phyloP scores from a whole-genome alignment of 495 filamentous ascomycete species.

The Hypomontagnella submonticulosa region DNA sequence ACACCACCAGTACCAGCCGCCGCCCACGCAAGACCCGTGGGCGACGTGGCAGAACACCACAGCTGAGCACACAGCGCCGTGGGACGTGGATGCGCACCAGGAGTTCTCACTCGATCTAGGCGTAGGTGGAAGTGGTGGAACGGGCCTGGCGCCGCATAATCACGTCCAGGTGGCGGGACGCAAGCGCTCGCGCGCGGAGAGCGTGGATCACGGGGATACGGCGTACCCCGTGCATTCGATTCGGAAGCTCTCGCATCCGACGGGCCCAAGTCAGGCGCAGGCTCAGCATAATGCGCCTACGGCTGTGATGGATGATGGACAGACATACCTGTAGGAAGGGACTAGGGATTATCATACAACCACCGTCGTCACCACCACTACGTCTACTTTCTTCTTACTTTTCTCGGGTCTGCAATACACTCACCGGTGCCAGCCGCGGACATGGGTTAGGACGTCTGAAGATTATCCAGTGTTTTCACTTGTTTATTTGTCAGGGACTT shows the following conservation, averaged over 20 bases:
- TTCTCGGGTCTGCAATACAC: slow-evolving; percentile 5
- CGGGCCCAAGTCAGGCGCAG: background rate
- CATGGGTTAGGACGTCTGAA: too few relatives aligned
- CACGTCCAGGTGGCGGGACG: slow-evolving; percentile 32
- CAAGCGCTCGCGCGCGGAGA: slow-evolving; percentile 44
- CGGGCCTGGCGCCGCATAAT: slow-evolving; percentile 21
- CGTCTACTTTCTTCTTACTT: background rate
- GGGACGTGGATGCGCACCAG: slow-evolving; percentile 24
- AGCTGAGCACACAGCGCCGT: slow-evolving; percentile 10
- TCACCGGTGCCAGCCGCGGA: slow-evolving; percentile 5
- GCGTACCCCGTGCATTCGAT: slow-evolving; percentile 43
- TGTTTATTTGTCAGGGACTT: background rate
- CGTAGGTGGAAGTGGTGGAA: background rate
- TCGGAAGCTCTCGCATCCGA: slow-evolving; percentile 44
- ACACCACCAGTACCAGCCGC: slow-evolving; percentile 15
- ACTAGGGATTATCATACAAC: background rate
- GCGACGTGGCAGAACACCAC: slow-evolving; percentile 23
- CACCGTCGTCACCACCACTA: background rate
- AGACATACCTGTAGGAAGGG: slow-evolving; percentile 18
- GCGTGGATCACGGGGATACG: slow-evolving; percentile 34
- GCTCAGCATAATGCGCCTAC: slow-evolving; percentile 34
- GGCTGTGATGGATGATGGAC: slow-evolving; percentile 44
- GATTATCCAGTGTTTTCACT: too few relatives aligned
- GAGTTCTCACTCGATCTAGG: slow-evolving; percentile 29
- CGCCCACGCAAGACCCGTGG: slow-evolving; percentile 20